Base-by-base conservation (phyloP, 192 early-diverging fungal species). In the Coemansia sp. region DNA sequence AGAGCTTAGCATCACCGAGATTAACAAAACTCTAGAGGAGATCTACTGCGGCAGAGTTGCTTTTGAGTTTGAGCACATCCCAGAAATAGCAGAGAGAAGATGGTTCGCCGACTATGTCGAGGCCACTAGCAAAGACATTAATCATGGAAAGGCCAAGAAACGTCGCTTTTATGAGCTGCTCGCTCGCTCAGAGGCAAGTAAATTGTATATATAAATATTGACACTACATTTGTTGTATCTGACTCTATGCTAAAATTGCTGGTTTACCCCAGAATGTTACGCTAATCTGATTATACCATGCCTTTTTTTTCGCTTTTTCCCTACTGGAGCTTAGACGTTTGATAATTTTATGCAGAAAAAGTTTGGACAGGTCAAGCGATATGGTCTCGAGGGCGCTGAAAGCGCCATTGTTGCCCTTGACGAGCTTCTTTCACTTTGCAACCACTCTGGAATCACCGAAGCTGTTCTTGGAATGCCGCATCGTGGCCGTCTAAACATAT, bases 271-370 rank as follows among this genome's bases (percentile, higher is more conserved):
- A 45, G 12, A 45, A 45, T 11, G 42, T 16, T 45, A 16, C 4
- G 17, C 63, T 72, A 12, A 3, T 36, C 48, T 57, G 3, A 18
- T 7, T 45, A 16, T 29, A n/a, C n/a, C n/a, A n/a, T n/a, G n/a
- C n/a, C 25, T 60, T 33, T 17, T 49, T 22, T 16, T 52, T 66
- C 56, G 29, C 7, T 51, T 61, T 3, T 45, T 45, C n/a, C n/a
- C n/a, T n/a, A n/a, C n/a, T n/a, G n/a, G n/a, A n/a, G n/a, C n/a
- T n/a, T 45, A 93, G 88, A 83, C 87, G 25, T 98, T 98, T 86
- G 96, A 98, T 79, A 95, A 94, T 67, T 98, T 96, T 76, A 96
- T 98, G 93, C 91, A 91, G 56, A 97, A 96, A 67, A 93, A 91
- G 75, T 98, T 98, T 78, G 92, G 93, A 17, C 89, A 95, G 66